Evolutionary conservation across 345 rosid species (phyloP), one percentile per base, ranked within the genome.

Genomic region (Cochlearia excelsa): DNA sequence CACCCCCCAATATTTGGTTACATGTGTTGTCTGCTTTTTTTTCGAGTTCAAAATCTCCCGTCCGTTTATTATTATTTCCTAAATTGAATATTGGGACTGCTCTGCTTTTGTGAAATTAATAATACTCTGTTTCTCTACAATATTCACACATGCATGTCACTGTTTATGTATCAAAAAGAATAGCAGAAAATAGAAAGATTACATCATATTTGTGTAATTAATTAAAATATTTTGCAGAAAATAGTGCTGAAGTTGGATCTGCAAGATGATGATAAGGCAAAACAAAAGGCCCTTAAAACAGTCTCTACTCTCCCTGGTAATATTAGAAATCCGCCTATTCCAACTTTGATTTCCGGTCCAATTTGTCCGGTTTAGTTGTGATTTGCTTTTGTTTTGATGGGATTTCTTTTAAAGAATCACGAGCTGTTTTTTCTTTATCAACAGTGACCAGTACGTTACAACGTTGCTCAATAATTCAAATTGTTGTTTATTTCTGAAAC

Each of bases 261-360:
- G 67, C 67, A 72, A 16, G 23, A 16, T 7, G 91, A 86, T 65
- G 87, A 74, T 66, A 88, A 81, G 56, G 96, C 82, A 52, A 92
- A 88, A 78, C 93, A 84, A 59, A 92, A 86, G 82, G 98, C 96
- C 35, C 45, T 92, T 60, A 88, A 77, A 79, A 80, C 89, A 16
- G 95, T 84, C 59, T 83, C 98, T 46, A 74, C 89, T 63, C 85
- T 92, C 37, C 67, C 82, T 79, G 98, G 98, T 92, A 69, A 37
- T 5, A 33, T 33, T 33, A 33, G 5, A 33, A 16, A 16, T 16
- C 23, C 23, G 23, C 23, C 23, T 16, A 16, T 16, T 16, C 23
- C 23, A 16, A 16, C 23, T 16, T 16, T 59, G 3, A n/a, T 59
- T 58, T 37, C 54, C 54, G 48, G 54, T 49, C 39, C 27, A 48